These are phyloP conservation scores for Pythium aphanidermatum DNA, from an alignment of 352 stramenopile species.

Conservation along the genomic window DNA sequence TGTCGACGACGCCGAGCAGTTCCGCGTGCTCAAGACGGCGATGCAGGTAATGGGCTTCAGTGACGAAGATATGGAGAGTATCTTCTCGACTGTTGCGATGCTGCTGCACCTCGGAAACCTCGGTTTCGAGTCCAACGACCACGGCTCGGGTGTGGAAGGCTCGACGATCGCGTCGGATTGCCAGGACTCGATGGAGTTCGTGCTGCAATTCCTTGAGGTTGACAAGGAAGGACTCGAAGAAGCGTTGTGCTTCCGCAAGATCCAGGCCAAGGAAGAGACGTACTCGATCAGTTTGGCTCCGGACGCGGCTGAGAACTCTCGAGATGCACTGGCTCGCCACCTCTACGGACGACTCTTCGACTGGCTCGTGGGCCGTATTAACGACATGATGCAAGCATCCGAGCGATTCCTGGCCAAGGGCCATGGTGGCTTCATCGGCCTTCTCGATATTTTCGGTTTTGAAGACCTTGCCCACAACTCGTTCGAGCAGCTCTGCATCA, in stretches of 20 bases:
- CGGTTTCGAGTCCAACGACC: constrained; percentile 71
- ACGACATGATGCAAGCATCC: constrained; percentile 60
- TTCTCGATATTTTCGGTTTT: constrained; percentile 88
- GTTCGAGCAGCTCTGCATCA: constrained; percentile 95
- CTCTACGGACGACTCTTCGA: constrained; percentile 95
- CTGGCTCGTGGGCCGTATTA: constrained; percentile 85
- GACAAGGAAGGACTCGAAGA: constrained; percentile 81
- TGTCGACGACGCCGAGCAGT: constrained; percentile 89
- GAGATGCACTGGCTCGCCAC: constrained; percentile 93
- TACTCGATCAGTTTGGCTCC: constrained; percentile 74
- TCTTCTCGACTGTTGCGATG: constrained; percentile 89
- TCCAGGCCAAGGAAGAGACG: constrained; percentile 91
- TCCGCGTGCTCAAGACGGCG: constrained; percentile 62
- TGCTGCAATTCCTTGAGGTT: constrained; percentile 87
- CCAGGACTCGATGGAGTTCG: constrained; percentile 60
- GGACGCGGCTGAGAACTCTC: constrained; percentile 80
- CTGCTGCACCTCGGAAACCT: constrained; percentile 96
- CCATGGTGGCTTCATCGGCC: constrained; percentile 57
- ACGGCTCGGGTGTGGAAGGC: constrained; percentile 61
- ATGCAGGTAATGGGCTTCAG: constrained; percentile 87
- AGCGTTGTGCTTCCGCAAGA: constrained; percentile 88
- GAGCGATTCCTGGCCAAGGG: constrained; percentile 26
- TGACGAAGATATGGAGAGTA: constrained; percentile 82
- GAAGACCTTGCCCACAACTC: constrained; percentile 88
- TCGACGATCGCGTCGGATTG: constrained; percentile 49